phyloP scores from a whole-genome alignment of 768 basidiomycete species.

The Xerocomellus chrysenteron region DNA sequence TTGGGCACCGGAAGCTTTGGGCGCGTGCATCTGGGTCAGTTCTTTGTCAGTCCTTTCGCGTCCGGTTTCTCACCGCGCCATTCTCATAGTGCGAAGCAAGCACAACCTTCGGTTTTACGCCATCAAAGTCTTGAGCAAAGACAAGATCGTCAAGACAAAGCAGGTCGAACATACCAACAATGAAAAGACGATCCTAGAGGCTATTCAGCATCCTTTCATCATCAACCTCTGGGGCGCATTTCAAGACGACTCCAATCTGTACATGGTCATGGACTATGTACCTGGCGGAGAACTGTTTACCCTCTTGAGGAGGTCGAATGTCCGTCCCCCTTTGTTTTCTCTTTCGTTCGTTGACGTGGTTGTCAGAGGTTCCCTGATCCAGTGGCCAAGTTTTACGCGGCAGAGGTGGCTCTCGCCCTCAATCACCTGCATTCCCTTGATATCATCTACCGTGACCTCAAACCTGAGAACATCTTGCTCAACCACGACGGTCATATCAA shows the following conservation, averaged over 20 bases:
- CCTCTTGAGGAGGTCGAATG: constrained; percentile 85
- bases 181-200: constrained; percentile 83
- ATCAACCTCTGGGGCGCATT: constrained; percentile 96
- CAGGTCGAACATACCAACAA: constrained; percentile 98
- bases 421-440: constrained; percentile 83
- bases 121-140: constrained; percentile 92
- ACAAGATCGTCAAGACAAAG: constrained; percentile 87
- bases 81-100: constrained; percentile 71
- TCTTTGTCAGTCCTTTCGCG: neutral
- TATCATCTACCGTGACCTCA: constrained; percentile 96
- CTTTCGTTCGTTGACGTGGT: constrained; percentile 7
- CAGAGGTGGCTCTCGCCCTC: constrained; percentile 90
- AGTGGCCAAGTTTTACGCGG: constrained; percentile 96
- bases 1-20: constrained; percentile 97
- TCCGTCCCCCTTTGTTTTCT: constrained; percentile 38
- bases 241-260: constrained; percentile 89
- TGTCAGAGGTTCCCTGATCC: constrained; percentile 89
- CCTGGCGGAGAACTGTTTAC: constrained; percentile 97
- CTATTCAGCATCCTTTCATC: constrained; percentile 89
- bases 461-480: constrained; percentile 94
- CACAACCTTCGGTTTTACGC: constrained; percentile 97
- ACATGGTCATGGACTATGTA: constrained; percentile 98
- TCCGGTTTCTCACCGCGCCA: neutral
- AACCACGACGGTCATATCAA: constrained; percentile 96
- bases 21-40: constrained; percentile 82